Evolutionary conservation across 2,329 filamentous ascomycete species (phyloP).

Genomic region (Didymosphaeria variabile): DNA sequence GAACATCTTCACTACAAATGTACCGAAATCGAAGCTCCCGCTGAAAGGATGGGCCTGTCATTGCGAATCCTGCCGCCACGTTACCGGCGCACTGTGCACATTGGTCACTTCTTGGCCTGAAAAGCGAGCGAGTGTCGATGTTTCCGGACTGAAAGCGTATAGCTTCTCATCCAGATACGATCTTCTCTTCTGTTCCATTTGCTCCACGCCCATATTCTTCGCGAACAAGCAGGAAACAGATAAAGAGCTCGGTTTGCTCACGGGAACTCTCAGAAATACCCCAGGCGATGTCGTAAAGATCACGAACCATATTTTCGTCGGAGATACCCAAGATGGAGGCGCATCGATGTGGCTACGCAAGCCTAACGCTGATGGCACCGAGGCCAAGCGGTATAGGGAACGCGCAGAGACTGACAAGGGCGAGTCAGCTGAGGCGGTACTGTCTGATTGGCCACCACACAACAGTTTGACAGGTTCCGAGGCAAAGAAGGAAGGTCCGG

Average conservation of each 20-base stretch:
- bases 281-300: slow-evolving; percentile 39
- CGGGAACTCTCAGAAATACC: slow-evolving; percentile 51
- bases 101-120: slow-evolving; percentile 52
- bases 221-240: slow-evolving; percentile 28
- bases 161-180: slow-evolving; percentile 46
- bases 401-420: slow-evolving; percentile 21
- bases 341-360: slow-evolving; percentile 57
- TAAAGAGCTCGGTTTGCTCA: slow-evolving; percentile 46
- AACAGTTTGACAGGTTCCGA: slow-evolving; percentile 19
- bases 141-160: slow-evolving; percentile 48
- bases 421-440: slow-evolving; percentile 31
- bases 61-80: slow-evolving; percentile 61
- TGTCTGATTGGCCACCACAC: slow-evolving; percentile 41
- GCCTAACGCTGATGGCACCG: slow-evolving; percentile 43
- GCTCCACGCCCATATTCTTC: slow-evolving; percentile 58
- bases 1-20: slow-evolving; percentile 50
- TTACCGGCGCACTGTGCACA: slow-evolving; percentile 56
- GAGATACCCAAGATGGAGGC: slow-evolving; percentile 64
- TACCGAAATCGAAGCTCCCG: slow-evolving; percentile 52
- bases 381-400: slow-evolving; percentile 29
- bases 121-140: slow-evolving; percentile 37
- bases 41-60: slow-evolving; percentile 57
- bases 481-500: slow-evolving; percentile 26
- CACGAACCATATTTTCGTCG: slow-evolving; percentile 56
- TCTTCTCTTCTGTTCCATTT: slow-evolving; percentile 56